Percentiles rank a stretch among this genome's conserved stretches.
Conservation (phyloP, 169 alveolate species). For the Blepharisma undulans region DNA sequence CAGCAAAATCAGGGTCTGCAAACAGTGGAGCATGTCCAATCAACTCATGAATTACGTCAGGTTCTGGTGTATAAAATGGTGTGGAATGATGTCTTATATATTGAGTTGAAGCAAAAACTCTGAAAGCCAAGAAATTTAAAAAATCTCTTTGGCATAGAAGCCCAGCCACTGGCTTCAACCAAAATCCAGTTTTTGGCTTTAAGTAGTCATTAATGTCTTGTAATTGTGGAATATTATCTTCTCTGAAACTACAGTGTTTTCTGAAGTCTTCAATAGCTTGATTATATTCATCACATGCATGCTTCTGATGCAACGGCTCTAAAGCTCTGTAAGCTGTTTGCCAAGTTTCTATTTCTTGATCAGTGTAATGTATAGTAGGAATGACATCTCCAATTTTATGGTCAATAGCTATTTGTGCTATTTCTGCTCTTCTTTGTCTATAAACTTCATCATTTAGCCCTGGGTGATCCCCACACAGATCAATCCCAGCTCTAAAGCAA, state of each 20-base stretch:
- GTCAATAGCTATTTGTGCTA: slow-evolving; percentile 50
- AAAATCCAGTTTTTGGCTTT: slow-evolving; percentile 75
- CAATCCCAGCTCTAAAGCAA: slow-evolving; percentile 47
- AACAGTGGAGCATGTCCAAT: slow-evolving; percentile 89
- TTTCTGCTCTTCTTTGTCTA: slow-evolving; percentile 60
- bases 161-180: slow-evolving; percentile 83
- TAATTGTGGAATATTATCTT: slow-evolving; percentile 56
- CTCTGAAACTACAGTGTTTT: slow-evolving; percentile 49
- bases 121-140: slow-evolving; percentile 83
- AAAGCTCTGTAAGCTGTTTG: slow-evolving; percentile 26
- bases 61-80: slow-evolving; percentile 89
- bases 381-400: slow-evolving; percentile 34
- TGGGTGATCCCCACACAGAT: slow-evolving; percentile 66
- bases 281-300: slow-evolving; percentile 52
- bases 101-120: slow-evolving; percentile 81
- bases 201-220: slow-evolving; percentile 71
- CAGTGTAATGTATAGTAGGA: slow-evolving; percentile 52
- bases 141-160: slow-evolving; percentile 82
- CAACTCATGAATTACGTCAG: slow-evolving; percentile 88
- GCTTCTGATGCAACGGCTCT: slow-evolving; percentile 32
- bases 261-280: slow-evolving; percentile 30
- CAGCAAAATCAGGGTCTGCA: slow-evolving; percentile 82
- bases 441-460: slow-evolving; percentile 64
- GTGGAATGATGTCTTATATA: slow-evolving; percentile 84
- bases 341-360: slow-evolving; percentile 55